A percentile compares a stretch with the other conserved stretches of the same genome.
These are phyloP conservation scores for Fusarium devonianum DNA, from an alignment of 2,329 filamentous ascomycete species.

Conservation along the genomic window DNA sequence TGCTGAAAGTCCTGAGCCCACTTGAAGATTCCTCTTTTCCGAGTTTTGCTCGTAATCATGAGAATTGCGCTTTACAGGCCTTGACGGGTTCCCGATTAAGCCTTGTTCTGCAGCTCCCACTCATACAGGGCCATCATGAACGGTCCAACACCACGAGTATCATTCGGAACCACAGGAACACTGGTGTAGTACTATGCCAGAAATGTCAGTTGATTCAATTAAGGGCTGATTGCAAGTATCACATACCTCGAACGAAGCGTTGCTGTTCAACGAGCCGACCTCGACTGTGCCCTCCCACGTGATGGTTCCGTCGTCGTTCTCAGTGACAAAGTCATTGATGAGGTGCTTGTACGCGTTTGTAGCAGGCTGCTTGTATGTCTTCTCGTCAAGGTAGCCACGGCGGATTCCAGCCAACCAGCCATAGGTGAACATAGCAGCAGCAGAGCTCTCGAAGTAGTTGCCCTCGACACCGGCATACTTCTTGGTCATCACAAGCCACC, in stretches of 20 bases:
- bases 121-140: slow-evolving; percentile 42
- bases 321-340: slow-evolving; percentile 54
- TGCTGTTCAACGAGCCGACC: slow-evolving; percentile 58
- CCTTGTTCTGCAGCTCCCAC: slow-evolving; percentile 36
- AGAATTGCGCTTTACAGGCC: no score
- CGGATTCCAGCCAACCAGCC: slow-evolving; percentile 55
- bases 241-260: slow-evolving; percentile 58
- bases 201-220: neutral
- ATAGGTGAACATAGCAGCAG: slow-evolving; percentile 65
- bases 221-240: neutral
- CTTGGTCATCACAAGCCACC: slow-evolving; percentile 65
- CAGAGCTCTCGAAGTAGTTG: slow-evolving; percentile 68
- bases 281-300: slow-evolving; percentile 60
- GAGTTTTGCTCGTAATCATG: no score
- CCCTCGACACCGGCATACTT: slow-evolving; percentile 54
- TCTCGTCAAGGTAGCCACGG: slow-evolving; percentile 39
- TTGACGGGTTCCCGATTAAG: neutral
- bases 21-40: no score
- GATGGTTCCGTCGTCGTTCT: slow-evolving; percentile 56
- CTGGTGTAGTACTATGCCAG: slow-evolving; percentile 39
- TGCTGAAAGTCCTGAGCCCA: no score
- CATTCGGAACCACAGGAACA: slow-evolving; percentile 39
- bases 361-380: slow-evolving; percentile 32
- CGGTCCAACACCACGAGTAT: slow-evolving; percentile 42
- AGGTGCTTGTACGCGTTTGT: slow-evolving; percentile 46